Conservation (phyloP, 495 filamentous ascomycete genomes). For the Penicillium crystallinum region DNA sequence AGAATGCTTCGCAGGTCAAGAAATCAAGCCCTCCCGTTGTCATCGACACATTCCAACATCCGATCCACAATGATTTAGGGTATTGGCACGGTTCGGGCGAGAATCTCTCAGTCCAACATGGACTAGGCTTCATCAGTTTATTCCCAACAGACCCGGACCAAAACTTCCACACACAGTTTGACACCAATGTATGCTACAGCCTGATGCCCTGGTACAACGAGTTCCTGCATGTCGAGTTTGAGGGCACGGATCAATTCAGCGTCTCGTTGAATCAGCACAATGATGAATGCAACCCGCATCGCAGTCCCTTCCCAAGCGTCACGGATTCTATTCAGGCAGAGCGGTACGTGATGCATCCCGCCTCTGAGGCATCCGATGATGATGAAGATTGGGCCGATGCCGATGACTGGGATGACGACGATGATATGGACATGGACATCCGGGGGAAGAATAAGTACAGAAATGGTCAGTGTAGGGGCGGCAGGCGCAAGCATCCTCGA, state of each 20-base stretch:
- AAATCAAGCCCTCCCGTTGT: conserved; percentile 36
- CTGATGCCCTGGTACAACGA: conserved; percentile 46
- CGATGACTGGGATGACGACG: background rate
- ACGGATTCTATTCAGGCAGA: conserved; percentile 69
- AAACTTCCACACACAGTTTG: conserved; percentile 63
- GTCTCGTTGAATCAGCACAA: conserved; percentile 73
- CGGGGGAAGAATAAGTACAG: conserved; percentile 13
- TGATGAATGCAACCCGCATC: conserved; percentile 49
- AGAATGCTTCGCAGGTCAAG: background rate
- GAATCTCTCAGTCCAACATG: conserved; percentile 47
- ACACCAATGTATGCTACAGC: conserved; percentile 52
- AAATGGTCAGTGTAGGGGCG: background rate
- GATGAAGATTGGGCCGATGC: background rate
- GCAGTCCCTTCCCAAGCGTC: conserved; percentile 65
- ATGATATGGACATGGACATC: background rate
- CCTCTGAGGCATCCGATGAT: background rate
- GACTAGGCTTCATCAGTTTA: conserved; percentile 50
- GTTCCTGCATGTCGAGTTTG: conserved; percentile 69
- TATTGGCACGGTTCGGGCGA: conserved; percentile 71
- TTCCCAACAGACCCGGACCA: conserved; percentile 63
- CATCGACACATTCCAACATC: conserved; percentile 60
- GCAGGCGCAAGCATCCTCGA: background rate
- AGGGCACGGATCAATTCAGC: conserved; percentile 61
- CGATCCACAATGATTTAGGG: conserved; percentile 55
- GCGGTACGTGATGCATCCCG: conserved; percentile 44